Evolutionary conservation across 2,329 filamentous ascomycete genomes (phyloP).

Genomic region (Lasiodiplodia sp.): DNA sequence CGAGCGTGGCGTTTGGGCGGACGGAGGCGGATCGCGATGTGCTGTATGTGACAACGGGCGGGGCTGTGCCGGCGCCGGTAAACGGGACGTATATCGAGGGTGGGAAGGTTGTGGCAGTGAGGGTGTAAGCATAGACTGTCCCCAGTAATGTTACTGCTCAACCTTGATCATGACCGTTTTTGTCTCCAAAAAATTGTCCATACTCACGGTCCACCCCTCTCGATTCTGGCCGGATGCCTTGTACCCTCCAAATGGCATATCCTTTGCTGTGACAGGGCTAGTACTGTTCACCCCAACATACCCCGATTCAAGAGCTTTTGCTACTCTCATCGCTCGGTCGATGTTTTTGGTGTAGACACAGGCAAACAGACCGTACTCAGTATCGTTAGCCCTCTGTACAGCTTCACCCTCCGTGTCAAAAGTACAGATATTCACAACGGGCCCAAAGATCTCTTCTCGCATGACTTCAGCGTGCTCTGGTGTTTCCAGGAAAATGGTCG

Average conservation of each 20-base stretch:
- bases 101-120: no score
- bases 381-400: conserved; percentile 46
- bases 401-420: conserved; percentile 48
- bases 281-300: conserved; percentile 52
- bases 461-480: conserved; percentile 49
- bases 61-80: no score
- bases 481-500: conserved; percentile 55
- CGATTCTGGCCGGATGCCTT: conserved; percentile 47
- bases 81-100: no score
- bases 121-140: no score
- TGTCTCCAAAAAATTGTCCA: conserved; percentile 46
- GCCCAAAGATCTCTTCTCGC: conserved; percentile 49
- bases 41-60: no score
- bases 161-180: conserved; percentile 44
- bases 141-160: background rate
- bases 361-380: conserved; percentile 48
- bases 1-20: no score
- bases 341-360: conserved; percentile 48
- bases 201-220: conserved; percentile 41
- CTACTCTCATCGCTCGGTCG: conserved; percentile 47
- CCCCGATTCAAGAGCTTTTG: conserved; percentile 50
- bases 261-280: conserved; percentile 39
- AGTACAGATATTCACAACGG: conserved; percentile 45
- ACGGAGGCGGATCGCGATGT: no score
- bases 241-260: conserved; percentile 52